Conservation (phyloP, 2,329 filamentous ascomycete genomes). For the Epichloe gansuensis region DNA sequence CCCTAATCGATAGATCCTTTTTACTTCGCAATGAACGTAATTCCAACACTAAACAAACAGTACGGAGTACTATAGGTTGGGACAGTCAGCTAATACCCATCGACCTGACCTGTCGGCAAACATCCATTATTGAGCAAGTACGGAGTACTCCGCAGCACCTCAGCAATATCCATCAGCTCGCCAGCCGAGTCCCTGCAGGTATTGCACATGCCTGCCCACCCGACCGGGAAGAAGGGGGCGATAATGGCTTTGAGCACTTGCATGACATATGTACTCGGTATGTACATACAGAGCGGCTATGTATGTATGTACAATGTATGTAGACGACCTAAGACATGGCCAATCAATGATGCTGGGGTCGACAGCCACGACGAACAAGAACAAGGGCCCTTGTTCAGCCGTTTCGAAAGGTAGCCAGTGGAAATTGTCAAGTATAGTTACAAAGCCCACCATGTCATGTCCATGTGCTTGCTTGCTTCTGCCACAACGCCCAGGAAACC, state of each 20-base stretch:
- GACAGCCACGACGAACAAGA: constrained; percentile 11
- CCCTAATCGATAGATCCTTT: too few species aligned
- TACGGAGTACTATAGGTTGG: background rate
- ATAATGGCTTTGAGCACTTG: constrained; percentile 24
- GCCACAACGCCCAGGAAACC: background rate
- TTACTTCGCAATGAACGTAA: too few species aligned
- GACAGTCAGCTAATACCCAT: background rate
- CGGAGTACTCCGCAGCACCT: background rate
- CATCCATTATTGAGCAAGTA: background rate
- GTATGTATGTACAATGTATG: constrained; percentile 10
- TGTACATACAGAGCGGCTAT: constrained; percentile 29
- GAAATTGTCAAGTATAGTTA: constrained; percentile 5
- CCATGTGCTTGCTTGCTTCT: background rate
- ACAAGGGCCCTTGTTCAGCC: constrained; percentile 15
- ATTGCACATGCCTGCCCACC: background rate
- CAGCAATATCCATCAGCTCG: background rate
- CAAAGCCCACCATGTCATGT: background rate
- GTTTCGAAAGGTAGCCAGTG: constrained; percentile 16
- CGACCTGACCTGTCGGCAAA: background rate
- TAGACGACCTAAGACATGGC: constrained; percentile 18
- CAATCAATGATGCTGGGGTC: constrained; percentile 16
- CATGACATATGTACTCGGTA: constrained; percentile 20
- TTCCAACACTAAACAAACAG: background rate
- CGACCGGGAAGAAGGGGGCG: constrained; percentile 7
- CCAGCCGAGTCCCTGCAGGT: constrained; percentile 17